Percentiles rank a stretch among this genome's conserved stretches.
Evolutionary conservation across 2,329 filamentous ascomycete species (phyloP).

Genomic region (Pseudogymnoascus sp.): DNA sequence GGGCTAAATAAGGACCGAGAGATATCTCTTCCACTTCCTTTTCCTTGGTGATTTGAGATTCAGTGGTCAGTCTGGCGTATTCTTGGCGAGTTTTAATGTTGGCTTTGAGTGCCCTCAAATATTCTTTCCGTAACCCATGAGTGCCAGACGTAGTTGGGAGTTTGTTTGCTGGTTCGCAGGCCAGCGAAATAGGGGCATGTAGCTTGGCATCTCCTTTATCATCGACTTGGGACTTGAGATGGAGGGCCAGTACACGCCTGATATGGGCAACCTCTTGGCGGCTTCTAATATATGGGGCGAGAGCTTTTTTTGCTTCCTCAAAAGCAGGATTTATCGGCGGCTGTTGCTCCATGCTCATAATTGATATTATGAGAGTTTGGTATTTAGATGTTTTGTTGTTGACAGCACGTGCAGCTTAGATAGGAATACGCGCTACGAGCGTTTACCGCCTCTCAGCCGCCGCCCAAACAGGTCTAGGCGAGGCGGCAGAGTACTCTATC

Average conservation of each 20-base stretch:
- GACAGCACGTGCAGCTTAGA: background rate
- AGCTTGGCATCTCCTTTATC: slow-evolving; percentile 33
- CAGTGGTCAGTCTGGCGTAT: slow-evolving; percentile 30
- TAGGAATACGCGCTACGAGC: slow-evolving; percentile 5
- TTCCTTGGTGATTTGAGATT: slow-evolving; percentile 16
- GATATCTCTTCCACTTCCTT: slow-evolving; percentile 14
- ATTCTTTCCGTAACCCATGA: slow-evolving; percentile 44
- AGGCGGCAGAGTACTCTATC: background rate
- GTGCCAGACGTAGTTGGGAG: slow-evolving; percentile 31
- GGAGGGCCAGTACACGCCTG: slow-evolving; percentile 44
- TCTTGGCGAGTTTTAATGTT: slow-evolving; percentile 44
- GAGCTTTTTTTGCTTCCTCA: slow-evolving; percentile 34
- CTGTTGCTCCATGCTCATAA: slow-evolving; percentile 19
- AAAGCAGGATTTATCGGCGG: slow-evolving; percentile 29
- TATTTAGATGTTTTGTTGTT: slow-evolving; percentile 11
- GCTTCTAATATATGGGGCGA: slow-evolving; percentile 46
- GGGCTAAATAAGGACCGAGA: slow-evolving; percentile 43
- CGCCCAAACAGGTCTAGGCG: slow-evolving; percentile 1
- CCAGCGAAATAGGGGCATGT: slow-evolving; percentile 37
- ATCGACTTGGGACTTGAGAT: slow-evolving; percentile 41
- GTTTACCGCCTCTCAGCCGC: slow-evolving; percentile 8
- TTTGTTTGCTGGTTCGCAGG: slow-evolving; percentile 33
- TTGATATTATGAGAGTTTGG: slow-evolving; percentile 12
- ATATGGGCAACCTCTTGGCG: slow-evolving; percentile 50
- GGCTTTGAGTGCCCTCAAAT: slow-evolving; percentile 43